Base-by-base conservation (phyloP, 495 filamentous ascomycete species). In the Hypoxylon perforatum region DNA sequence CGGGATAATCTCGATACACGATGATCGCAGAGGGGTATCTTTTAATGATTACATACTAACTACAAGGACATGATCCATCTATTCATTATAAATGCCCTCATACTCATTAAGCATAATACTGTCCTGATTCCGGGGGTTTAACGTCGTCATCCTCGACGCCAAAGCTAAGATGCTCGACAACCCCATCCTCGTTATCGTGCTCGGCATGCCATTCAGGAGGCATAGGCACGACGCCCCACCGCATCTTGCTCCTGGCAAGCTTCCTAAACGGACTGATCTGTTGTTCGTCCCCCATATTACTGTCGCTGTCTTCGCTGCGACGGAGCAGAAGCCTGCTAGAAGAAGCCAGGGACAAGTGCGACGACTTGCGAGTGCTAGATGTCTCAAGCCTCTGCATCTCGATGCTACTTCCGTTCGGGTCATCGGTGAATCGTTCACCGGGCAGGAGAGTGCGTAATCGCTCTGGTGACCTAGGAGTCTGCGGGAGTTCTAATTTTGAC, bases 221-320 rank as follows among this genome's bases (percentile, higher is more conserved):
- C 61, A 69, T 69, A 50, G 56, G 10, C 1, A 69, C 66, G 21
- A 65, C 51, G 21, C 66, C 66, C 66, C 66, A 69, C 18, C 61
- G 66, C 10, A 69, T 57, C 50, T 57, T 64, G 45, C 66, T 64
- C 21, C 57, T 47, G 2, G 66, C 66, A 14, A 69, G 61, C 30
- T 61, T 65, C 15, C 45, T 52, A 22, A 69, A 61, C 18, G 44
- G 39, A 22, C 61, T 30, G 11, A 7, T 45, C 15, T 44, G 38
- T 19, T 41, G 36, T 14, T 55, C 42, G 10, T 57, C 33, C 12
- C 17, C 33, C 11, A 6, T 23, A 5, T 58, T n/a, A 6, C 12
- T 12, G 14, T 23, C 25, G 22, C 55, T 47, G 9, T 55, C 50
- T 15, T 55, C 42, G 30, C 18, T 51, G 36, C 59, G 47, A 23